These are phyloP conservation scores for Diaporthe caulivora DNA, from an alignment of 2,329 filamentous ascomycete genomes.

Conservation along the genomic window DNA sequence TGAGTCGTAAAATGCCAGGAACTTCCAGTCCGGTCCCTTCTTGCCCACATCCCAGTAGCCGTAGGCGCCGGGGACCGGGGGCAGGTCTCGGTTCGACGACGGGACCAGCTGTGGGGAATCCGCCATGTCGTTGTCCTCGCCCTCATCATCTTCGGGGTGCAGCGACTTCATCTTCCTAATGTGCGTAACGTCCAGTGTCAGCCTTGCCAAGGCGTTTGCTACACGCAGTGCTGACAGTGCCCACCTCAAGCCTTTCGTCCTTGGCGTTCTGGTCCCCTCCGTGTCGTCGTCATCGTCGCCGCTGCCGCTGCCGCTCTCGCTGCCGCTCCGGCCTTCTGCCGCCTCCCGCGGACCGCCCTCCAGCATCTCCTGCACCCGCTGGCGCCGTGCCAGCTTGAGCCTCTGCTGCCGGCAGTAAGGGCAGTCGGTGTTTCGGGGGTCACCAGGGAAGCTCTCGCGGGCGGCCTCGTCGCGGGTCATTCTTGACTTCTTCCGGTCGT, in stretches of 20 bases:
- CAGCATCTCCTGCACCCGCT: conserved; percentile 68
- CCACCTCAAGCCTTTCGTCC: conserved; percentile 38
- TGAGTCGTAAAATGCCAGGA: conserved; percentile 39
- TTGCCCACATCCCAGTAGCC: conserved; percentile 40
- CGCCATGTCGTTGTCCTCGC: conserved; percentile 33
- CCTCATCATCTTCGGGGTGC: conserved; percentile 36
- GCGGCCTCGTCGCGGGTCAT: conserved; percentile 35
- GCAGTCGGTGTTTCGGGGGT: conserved; percentile 33
- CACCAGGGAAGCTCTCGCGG: conserved; percentile 32
- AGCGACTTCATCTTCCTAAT: conserved; percentile 41
- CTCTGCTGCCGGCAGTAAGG: conserved; percentile 69
- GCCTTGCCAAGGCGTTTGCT: conserved; percentile 38
- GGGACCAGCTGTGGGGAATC: conserved; percentile 29
- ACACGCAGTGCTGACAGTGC: conserved; percentile 37
- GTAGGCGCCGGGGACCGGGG: conserved; percentile 37
- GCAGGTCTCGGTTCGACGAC: conserved; percentile 27
- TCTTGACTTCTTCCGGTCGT: conserved; percentile 37
- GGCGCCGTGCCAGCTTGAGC: conserved; percentile 75
- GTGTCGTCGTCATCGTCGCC: conserved; percentile 14
- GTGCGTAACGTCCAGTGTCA: conserved; percentile 40
- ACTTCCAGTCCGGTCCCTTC: conserved; percentile 41
- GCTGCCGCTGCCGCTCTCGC: conserved; percentile 3
- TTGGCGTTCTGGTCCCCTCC: conserved; percentile 21
- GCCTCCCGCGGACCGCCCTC: conserved; percentile 41
- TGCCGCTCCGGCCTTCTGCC: conserved; percentile 1